Evolutionary conservation across 768 basidiomycete species (phyloP).

Genomic region (Filobasidium wieringae): DNA sequence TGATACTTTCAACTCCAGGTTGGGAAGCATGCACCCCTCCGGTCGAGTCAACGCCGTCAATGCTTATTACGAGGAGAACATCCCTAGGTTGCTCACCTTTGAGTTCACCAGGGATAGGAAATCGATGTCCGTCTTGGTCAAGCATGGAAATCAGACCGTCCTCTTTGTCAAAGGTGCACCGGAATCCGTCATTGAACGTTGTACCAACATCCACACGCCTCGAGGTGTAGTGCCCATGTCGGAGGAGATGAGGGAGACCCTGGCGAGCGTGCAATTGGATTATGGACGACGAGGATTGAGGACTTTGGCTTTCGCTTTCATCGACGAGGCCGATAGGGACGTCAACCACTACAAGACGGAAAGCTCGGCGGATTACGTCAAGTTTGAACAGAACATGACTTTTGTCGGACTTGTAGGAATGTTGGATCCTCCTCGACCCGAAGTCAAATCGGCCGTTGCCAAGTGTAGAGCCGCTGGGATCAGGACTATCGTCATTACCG

Average conservation of each 20-base stretch:
- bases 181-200: constrained; percentile 84
- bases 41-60: constrained; percentile 72
- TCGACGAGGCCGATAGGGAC: constrained; percentile 63
- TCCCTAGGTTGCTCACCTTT: constrained; percentile 78
- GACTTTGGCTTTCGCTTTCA: constrained; percentile 81
- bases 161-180: constrained; percentile 94
- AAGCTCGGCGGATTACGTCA: constrained; percentile 65
- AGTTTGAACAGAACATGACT: constrained; percentile 81
- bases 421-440: constrained; percentile 94
- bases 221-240: constrained; percentile 58
- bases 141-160: constrained; percentile 48
- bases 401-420: constrained; percentile 95
- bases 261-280: constrained; percentile 55
- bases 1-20: constrained; percentile 42
- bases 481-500: constrained; percentile 91
- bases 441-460: constrained; percentile 72
- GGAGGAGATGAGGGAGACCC: constrained; percentile 47
- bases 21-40: constrained; percentile 49
- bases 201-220: constrained; percentile 43
- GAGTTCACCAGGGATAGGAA: constrained; percentile 97
- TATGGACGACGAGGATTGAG: constrained; percentile 77
- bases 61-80: constrained; percentile 62
- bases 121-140: constrained; percentile 95
- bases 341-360: constrained; percentile 69
- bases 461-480: constrained; percentile 89